Evolutionary conservation across 2,329 filamentous ascomycete genomes (phyloP), one percentile per base, ranked within the genome.

Genomic region (Fusarium vanettenii): DNA sequence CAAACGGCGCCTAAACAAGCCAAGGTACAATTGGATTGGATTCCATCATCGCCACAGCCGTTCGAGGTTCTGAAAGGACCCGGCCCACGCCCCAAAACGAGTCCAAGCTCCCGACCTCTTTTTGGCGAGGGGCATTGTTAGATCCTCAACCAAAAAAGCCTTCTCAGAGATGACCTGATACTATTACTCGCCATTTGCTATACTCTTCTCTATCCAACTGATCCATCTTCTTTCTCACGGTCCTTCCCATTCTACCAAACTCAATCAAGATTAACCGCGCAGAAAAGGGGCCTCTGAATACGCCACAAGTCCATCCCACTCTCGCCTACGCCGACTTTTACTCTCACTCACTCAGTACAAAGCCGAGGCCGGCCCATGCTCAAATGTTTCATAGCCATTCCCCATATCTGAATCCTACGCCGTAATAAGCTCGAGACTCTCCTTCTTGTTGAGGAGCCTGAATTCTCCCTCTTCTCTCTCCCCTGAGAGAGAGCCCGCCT

Each of bases 1-100:
- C 76, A 78, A 78, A 78, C 76, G 76, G 76, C 73, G 75, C 66
- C 75, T 78, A 75, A 75, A 71, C 68, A 75, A 71, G 73, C 73
- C 73, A 75, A 72, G 70, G 65, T 61, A 62, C 69, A 60, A 56
- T 71, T 27, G 29, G 50, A 56, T 71, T 27, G 29, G 50, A 22
- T 37, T 20, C 60, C 45, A 61, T 55, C 37, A 64, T 74, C 72
- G 70, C 70, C 60, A 62, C 60, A 57, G 62, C 64, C 70, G 64
- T 64, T 75, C 67, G 64, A 72, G 62, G 68, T 63, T 65, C 70
- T 63, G 43, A 43, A 43, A 61, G 43, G 25, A 55, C 66, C 60
- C 43, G 60, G 62, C 41, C 70, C 45, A 66, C 39, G 31, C 56
- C 41, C 33, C 22, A 35, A 52, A 55, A 45, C 50, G 50, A 37